Evolutionary conservation across 2,329 filamentous ascomycete genomes (phyloP), one percentile per base, ranked within the genome.

Genomic region (Calonectria pauciramosa): DNA sequence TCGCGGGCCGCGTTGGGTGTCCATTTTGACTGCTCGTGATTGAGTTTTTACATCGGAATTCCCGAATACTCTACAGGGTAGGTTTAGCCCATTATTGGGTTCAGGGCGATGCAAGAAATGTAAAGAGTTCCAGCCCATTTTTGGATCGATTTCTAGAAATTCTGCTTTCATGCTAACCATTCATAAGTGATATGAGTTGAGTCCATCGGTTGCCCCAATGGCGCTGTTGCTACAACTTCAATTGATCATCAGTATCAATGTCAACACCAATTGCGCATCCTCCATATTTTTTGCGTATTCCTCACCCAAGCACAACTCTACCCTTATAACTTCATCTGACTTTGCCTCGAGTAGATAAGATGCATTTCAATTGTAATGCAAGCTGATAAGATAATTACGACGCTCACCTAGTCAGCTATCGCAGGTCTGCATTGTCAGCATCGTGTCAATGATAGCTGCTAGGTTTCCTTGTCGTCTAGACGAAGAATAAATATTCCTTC

Each of bases 321-420:
- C n/a, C n/a, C n/a, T n/a, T n/a, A n/a, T 16, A n/a, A 7, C 1
- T 44, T 44, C 6, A 8, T 4, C 14, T 18, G 3, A 10, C 0
- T 44, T 20, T 7, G 8, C n/a, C 16, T 44, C 18, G 0, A n/a
- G n/a, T 7, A 10, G 2, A 44, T 7, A 44, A 6, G 18, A 7
- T n/a, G 4, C 3, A 3, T n/a, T 41, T n/a, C 18, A 10, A 44
- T 44, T 5, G 41, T 0, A 44, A 44, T 44, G 1, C 0, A 44
- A 44, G 18, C 8, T 8, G 18, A 44, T n/a, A 18, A n/a, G 13
- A 38, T 16, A 4, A 4, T 14, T 10, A 3, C 36, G 13, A 38
- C 14, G 10, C 16, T 4, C 36, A 4, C 36, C 13, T 4, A 16
- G 20, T 20, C 4, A 7, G 38, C 4, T 6, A 20, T 7, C 4